Conservation (phyloP, 371 early-diverging fungal genomes). For the Lichtheimia ornata region DNA sequence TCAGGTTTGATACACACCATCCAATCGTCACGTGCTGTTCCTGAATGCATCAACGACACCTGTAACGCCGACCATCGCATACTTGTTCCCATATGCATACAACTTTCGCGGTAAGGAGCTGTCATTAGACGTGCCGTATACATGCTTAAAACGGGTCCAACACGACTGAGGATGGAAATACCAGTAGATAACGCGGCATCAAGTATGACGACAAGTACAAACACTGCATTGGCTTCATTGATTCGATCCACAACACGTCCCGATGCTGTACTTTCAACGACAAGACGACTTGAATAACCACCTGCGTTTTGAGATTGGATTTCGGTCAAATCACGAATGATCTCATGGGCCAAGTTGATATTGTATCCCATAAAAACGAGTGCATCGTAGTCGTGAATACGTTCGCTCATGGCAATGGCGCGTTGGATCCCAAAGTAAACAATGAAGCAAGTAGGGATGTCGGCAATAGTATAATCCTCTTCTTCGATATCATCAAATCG, state of each 20-base stretch:
- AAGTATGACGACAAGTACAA: background rate
- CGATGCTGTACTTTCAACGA: background rate
- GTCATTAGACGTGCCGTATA: background rate
- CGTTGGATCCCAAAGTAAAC: background rate
- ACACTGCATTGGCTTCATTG: background rate
- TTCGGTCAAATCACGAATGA: background rate
- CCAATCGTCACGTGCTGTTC: constrained; percentile 4
- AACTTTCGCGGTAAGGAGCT: constrained; percentile 1
- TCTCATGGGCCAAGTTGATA: background rate
- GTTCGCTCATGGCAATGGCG: background rate
- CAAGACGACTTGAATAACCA: background rate
- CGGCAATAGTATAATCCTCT: background rate
- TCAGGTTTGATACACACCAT: background rate
- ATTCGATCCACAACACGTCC: background rate
- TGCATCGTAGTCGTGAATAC: background rate
- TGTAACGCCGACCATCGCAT: background rate
- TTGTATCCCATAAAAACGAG: constrained; percentile 2
- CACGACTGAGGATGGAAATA: background rate
- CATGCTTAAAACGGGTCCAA: background rate
- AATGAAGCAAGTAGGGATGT: background rate
- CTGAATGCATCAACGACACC: background rate
- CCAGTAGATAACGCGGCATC: background rate
- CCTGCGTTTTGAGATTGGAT: background rate
- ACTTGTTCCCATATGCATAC: constrained; percentile 1
- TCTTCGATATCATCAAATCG: no score